These are phyloP conservation scores for Samsoniella hepiali DNA, from an alignment of 2,329 filamentous ascomycete species.

Conservation along the genomic window DNA sequence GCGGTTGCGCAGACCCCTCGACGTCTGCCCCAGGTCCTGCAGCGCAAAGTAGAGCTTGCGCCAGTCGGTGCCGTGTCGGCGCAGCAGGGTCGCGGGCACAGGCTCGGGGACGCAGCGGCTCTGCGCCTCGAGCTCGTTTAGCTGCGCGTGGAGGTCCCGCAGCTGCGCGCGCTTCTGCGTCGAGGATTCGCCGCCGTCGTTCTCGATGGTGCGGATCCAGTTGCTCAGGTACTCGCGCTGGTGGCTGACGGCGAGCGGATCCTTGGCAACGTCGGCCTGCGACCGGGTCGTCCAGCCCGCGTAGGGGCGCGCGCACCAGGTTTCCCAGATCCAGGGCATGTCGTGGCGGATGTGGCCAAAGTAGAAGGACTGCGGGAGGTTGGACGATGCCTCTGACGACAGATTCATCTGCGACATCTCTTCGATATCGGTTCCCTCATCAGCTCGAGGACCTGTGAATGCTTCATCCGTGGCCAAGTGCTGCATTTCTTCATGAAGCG, in stretches of 20 bases:
- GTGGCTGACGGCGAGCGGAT: constrained; percentile 1
- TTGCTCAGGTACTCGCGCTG: constrained; percentile 1
- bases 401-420: constrained; percentile 1
- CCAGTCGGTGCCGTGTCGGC: constrained; percentile 20
- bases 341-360: background rate
- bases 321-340: constrained; percentile 23
- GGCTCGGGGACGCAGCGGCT: background rate
- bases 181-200: background rate
- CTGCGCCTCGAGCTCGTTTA: background rate
- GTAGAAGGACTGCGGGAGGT: constrained; percentile 13
- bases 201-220: background rate
- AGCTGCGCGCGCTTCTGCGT: background rate
- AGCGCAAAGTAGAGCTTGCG: constrained; percentile 19
- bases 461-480: background rate
- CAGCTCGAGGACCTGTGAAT: background rate
- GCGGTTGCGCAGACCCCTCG: constrained; percentile 19
- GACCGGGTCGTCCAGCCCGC: constrained; percentile 14
- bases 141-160: constrained; percentile 5
- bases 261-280: constrained; percentile 4
- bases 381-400: background rate
- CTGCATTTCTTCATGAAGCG: background rate
- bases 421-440: background rate
- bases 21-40: background rate
- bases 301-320: constrained; percentile 19
- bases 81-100: constrained; percentile 4